Conservation (phyloP, 441 rosid species). For the Adansonia rubrostipa region DNA sequence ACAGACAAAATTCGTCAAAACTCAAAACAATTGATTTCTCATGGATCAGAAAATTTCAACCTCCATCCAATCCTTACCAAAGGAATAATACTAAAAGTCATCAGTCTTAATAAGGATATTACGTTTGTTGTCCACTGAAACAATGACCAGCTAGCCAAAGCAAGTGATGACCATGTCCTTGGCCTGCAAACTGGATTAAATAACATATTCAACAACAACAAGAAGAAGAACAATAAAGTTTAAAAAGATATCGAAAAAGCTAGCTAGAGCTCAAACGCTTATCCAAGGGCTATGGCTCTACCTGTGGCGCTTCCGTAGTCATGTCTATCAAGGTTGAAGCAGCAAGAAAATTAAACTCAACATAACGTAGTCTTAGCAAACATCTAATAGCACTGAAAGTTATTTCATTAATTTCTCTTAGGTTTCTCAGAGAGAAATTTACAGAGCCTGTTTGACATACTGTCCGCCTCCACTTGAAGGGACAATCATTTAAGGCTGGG, state of each 20-base stretch:
- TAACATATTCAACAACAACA: background rate
- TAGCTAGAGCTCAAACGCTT: background rate
- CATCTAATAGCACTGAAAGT: no score
- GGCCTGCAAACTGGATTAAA: background rate
- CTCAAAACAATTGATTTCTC: background rate
- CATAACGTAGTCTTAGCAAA: background rate
- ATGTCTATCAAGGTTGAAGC: background rate
- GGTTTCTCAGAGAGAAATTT: slow-evolving; percentile 44
- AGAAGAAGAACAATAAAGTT: background rate
- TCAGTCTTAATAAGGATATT: background rate
- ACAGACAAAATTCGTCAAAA: background rate
- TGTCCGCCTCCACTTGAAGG: slow-evolving; percentile 38
- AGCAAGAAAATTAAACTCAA: background rate
- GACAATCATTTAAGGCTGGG: background rate
- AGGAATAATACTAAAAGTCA: background rate
- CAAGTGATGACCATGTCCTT: background rate
- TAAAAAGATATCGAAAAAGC: no score
- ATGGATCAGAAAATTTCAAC: background rate
- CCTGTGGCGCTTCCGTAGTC: background rate
- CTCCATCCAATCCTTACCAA: background rate
- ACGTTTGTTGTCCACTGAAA: background rate
- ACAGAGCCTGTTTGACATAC: slow-evolving; percentile 43
- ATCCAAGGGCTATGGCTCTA: no score
- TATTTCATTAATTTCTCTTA: background rate
- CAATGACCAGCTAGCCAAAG: background rate